Conservation (phyloP, 208 protist species). For the Trypanosoma platydactyli region DNA sequence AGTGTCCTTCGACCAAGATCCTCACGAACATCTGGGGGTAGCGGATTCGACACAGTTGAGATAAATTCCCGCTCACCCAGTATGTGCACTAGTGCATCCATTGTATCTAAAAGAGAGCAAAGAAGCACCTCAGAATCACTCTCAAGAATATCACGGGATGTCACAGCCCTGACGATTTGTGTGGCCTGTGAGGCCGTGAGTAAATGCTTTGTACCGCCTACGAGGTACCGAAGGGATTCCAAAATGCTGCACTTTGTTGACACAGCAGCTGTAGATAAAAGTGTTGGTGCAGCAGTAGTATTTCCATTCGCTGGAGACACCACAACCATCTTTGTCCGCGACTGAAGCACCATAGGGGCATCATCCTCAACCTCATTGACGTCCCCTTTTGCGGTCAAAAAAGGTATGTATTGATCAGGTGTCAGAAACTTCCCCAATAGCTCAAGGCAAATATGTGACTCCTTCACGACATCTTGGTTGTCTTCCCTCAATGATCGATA, state of each 20-base stretch:
- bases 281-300: conserved; percentile 34
- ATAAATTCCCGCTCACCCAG: conserved; percentile 62
- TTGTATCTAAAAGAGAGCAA: conserved; percentile 49
- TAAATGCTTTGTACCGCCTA: conserved; percentile 61
- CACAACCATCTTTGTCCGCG: conserved; percentile 63
- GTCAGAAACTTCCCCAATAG: conserved; percentile 86
- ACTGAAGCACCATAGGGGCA: conserved; percentile 35
- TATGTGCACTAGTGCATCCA: conserved; percentile 40
- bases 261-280: conserved; percentile 85
- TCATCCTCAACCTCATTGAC: conserved; percentile 39
- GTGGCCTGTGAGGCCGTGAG: conserved; percentile 61
- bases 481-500: conserved; percentile 87
- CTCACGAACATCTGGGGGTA: conserved; percentile 47
- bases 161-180: conserved; percentile 65
- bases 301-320: conserved; percentile 43
- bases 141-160: conserved; percentile 59
- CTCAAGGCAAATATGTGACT: conserved; percentile 75
- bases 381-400: conserved; percentile 62
- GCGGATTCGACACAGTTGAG: conserved; percentile 45
- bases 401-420: conserved; percentile 88
- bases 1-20: conserved; percentile 69
- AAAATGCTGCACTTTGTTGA: conserved; percentile 81
- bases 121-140: conserved; percentile 69
- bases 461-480: conserved; percentile 59
- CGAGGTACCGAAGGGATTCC: conserved; percentile 56